These are phyloP conservation scores for Lepidium sativum DNA, from an alignment of 345 rosid species.

Conservation along the genomic window DNA sequence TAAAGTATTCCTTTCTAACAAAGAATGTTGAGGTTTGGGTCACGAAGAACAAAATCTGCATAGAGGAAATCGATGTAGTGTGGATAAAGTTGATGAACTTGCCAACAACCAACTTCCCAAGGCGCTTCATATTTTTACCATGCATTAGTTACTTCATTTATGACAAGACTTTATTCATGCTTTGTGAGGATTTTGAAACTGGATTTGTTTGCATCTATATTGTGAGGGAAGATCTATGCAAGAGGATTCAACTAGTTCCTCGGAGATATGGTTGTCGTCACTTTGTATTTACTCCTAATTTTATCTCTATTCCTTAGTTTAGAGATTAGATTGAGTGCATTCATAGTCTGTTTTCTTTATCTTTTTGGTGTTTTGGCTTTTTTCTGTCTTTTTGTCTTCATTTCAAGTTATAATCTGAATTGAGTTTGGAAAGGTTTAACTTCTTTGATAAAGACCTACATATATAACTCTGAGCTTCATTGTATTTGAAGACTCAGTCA, in stretches of 20 bases:
- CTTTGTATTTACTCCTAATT: constrained; percentile 4
- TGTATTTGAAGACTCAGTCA: too few relatives aligned
- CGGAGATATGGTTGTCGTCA: neutral
- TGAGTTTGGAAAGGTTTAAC: too few relatives aligned
- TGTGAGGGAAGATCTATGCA: neutral
- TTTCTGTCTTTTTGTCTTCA: too few relatives aligned
- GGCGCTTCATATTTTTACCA: too few relatives aligned
- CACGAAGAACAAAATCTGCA: too few relatives aligned
- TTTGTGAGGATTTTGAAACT: neutral
- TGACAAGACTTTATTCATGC: constrained; percentile 2
- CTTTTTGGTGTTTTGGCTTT: too few relatives aligned
- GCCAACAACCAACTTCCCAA: neutral
- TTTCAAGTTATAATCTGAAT: too few relatives aligned
- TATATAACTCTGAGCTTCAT: too few relatives aligned
- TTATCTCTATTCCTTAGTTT: neutral
- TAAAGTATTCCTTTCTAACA: neutral
- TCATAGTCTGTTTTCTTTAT: neutral
- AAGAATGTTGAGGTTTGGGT: neutral
- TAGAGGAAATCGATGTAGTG: too few relatives aligned
- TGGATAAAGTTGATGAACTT: neutral
- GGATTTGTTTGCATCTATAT: neutral
- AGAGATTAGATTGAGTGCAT: neutral
- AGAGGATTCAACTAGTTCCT: neutral
- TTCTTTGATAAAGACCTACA: too few relatives aligned
- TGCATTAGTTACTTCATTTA: neutral